These are phyloP conservation scores for Colletotrichum filicis DNA, from an alignment of 2,329 filamentous ascomycete genomes.

Conservation along the genomic window DNA sequence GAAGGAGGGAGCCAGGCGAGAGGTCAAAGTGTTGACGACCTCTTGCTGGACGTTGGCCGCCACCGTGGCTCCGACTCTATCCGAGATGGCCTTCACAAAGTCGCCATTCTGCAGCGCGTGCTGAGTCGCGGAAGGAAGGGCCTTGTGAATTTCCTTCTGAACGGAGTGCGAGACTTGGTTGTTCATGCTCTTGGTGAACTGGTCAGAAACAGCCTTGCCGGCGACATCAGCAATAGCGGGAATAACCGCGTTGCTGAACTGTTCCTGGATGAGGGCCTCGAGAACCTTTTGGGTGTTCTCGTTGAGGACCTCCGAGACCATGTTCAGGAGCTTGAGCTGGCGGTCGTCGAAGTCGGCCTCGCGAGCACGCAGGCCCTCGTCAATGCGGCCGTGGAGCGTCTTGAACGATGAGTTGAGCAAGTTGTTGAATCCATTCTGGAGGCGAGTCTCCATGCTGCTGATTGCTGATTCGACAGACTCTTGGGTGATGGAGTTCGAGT, in stretches of 20 bases:
- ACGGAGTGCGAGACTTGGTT: conserved; percentile 73
- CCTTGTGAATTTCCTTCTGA: conserved; percentile 77
- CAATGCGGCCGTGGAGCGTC: conserved; percentile 71
- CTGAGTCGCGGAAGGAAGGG: conserved; percentile 74
- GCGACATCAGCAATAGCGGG: conserved; percentile 78
- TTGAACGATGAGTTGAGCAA: conserved; percentile 68
- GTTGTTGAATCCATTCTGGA: conserved; percentile 59
- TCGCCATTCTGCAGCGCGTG: conserved; percentile 80
- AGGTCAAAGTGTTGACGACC: conserved; percentile 69
- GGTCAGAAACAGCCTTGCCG: conserved; percentile 75
- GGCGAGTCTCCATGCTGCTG: conserved; percentile 61
- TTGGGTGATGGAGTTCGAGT: conserved; percentile 45
- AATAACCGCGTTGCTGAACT: conserved; percentile 80
- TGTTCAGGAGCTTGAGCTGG: conserved; percentile 65
- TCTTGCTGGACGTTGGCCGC: conserved; percentile 76
- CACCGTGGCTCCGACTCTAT: conserved; percentile 76
- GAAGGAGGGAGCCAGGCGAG: conserved; percentile 74
- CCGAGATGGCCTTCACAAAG: conserved; percentile 77
- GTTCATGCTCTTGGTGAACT: conserved; percentile 75
- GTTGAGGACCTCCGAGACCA: conserved; percentile 70
- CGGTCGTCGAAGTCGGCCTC: conserved; percentile 64
- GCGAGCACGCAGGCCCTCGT: conserved; percentile 70
- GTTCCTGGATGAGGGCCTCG: conserved; percentile 78
- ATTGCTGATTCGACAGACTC: conserved; percentile 67
- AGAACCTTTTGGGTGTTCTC: conserved; percentile 78